Percentiles rank a stretch among this genome's conserved stretches.
Conservation (phyloP, 192 early-diverging fungal species). For the Coemansia sp. region DNA sequence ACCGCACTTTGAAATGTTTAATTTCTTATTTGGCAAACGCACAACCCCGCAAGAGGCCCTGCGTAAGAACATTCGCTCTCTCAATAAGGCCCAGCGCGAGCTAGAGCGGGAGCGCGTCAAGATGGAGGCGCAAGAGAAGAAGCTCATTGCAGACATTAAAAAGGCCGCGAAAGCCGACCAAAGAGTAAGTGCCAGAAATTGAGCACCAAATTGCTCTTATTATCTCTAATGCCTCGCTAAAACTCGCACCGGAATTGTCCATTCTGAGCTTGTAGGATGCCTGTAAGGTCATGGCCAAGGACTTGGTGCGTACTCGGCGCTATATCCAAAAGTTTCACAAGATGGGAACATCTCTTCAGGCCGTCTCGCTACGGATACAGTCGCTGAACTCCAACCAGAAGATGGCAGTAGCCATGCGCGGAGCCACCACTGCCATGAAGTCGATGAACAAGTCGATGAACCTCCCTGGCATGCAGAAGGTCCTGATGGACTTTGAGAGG, state of each 20-base stretch:
- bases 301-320: slow-evolving; percentile 89
- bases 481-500: slow-evolving; percentile 97
- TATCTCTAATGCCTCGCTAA: neutral
- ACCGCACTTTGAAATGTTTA: slow-evolving; percentile 39
- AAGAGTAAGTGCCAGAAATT: slow-evolving; percentile 59
- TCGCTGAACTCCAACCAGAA: slow-evolving; percentile 91
- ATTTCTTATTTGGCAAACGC: slow-evolving; percentile 71
- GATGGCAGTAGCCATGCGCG: slow-evolving; percentile 93
- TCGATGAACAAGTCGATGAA: slow-evolving; percentile 96
- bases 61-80: slow-evolving; percentile 84
- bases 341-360: slow-evolving; percentile 94
- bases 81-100: slow-evolving; percentile 86
- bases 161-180: slow-evolving; percentile 88
- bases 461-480: slow-evolving; percentile 87
- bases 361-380: slow-evolving; percentile 72
- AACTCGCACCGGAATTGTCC: no score
- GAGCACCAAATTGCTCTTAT: neutral
- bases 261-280: slow-evolving; percentile 41
- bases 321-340: slow-evolving; percentile 95
- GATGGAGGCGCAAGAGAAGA: slow-evolving; percentile 94
- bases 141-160: slow-evolving; percentile 90
- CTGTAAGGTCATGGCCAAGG: slow-evolving; percentile 97
- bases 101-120: slow-evolving; percentile 86
- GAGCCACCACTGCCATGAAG: slow-evolving; percentile 92
- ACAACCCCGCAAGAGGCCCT: slow-evolving; percentile 90